These are phyloP conservation scores for Vigna trinervia DNA, from an alignment of 306 rosid species.

Conservation along the genomic window DNA sequence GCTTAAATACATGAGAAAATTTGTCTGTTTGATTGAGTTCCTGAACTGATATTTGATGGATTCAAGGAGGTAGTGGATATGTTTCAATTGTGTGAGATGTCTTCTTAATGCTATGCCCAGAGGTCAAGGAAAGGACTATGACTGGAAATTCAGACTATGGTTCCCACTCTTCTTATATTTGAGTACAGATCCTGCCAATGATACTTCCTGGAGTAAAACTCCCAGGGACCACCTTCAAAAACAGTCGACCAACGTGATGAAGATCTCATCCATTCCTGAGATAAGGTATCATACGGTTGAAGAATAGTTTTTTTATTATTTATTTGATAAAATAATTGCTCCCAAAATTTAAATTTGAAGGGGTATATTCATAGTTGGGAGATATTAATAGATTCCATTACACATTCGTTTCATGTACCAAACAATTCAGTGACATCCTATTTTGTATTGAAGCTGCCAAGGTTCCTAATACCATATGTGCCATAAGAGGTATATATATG, in stretches of 20 bases:
- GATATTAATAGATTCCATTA: conserved; percentile 21
- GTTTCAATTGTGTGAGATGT: conserved; percentile 32
- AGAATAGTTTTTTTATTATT: neutral
- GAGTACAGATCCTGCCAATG: conserved; percentile 93
- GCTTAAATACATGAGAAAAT: neutral
- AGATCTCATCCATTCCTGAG: conserved; percentile 95
- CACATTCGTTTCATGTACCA: conserved; percentile 15
- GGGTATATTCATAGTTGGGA: neutral
- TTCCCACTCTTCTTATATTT: conserved; percentile 61
- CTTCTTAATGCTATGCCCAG: conserved; percentile 39
- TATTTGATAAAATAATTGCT: conserved; percentile 29
- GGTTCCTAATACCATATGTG: conserved; percentile 12
- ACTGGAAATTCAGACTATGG: conserved; percentile 68
- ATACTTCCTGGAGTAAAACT: conserved; percentile 68
- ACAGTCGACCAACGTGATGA: conserved; percentile 94
- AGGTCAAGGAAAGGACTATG: conserved; percentile 83
- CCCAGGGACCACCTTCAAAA: conserved; percentile 68
- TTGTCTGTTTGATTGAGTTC: neutral
- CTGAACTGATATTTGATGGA: conserved; percentile 20
- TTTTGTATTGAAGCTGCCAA: neutral
- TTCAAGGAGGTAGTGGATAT: conserved; percentile 1
- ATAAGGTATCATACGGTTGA: conserved; percentile 39
- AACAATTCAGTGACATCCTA: conserved; percentile 18
- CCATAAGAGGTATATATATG: conserved; percentile 1
- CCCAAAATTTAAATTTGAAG: no score